Conservation (phyloP, 768 basidiomycete species). For the Termitomyces sp. region DNA sequence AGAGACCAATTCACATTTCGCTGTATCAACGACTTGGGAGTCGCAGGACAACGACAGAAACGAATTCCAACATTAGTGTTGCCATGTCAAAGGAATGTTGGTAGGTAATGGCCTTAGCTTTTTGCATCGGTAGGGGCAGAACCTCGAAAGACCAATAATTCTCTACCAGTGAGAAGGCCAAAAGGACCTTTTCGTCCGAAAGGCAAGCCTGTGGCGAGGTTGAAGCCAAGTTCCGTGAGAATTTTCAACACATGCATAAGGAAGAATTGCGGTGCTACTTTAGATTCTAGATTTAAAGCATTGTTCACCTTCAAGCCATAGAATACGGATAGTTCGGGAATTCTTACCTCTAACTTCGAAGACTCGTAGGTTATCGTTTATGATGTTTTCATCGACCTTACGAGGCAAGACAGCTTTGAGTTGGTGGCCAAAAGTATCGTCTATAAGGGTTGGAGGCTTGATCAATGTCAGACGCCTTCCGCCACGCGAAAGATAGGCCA, state of each 20-base stretch:
- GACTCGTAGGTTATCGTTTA: slow-evolving; percentile 45
- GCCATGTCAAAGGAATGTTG: neutral
- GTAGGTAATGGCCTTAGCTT: neutral
- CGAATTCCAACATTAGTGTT: neutral
- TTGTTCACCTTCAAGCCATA: neutral
- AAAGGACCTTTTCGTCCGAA: slow-evolving; percentile 43
- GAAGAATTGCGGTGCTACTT: slow-evolving; percentile 49
- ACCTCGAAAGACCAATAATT: slow-evolving; percentile 63
- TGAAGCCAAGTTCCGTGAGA: slow-evolving; percentile 50
- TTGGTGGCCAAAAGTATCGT: slow-evolving; percentile 31
- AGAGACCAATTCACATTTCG: neutral
- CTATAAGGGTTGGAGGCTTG: slow-evolving; percentile 37
- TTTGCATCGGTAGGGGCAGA: slow-evolving; percentile 11
- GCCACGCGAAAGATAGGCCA: slow-evolving; percentile 56
- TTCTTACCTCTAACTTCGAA: slow-evolving; percentile 43
- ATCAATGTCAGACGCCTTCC: slow-evolving; percentile 50
- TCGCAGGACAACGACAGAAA: neutral
- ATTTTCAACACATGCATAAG: slow-evolving; percentile 59
- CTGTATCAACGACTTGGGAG: neutral
- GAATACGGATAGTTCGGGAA: neutral
- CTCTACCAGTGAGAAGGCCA: slow-evolving; percentile 40
- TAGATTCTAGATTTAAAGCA: slow-evolving; percentile 31
- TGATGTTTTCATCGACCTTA: slow-evolving; percentile 32
- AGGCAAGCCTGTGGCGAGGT: slow-evolving; percentile 62
- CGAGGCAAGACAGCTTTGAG: slow-evolving; percentile 31